Conservation (phyloP, 2,329 filamentous ascomycete genomes). For the Clonostachys byssicola region DNA sequence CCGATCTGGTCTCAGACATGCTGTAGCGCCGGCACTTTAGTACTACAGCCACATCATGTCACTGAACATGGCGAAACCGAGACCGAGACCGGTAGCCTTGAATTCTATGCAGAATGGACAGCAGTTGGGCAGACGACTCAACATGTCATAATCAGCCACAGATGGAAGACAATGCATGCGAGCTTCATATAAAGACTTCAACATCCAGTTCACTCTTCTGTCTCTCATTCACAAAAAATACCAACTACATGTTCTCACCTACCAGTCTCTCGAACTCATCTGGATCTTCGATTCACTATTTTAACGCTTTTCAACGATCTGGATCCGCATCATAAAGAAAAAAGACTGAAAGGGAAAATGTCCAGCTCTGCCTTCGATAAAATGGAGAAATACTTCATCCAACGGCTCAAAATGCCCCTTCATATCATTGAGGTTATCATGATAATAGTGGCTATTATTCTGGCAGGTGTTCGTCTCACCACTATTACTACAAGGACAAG, state of each 20-base stretch:
- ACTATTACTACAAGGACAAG: neutral
- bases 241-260: neutral
- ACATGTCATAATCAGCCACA: neutral
- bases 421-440: neutral
- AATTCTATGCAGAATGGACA: too few species aligned
- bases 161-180: neutral
- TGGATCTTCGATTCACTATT: neutral
- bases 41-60: neutral
- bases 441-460: neutral
- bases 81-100: neutral
- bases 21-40: neutral
- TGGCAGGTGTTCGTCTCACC: neutral
- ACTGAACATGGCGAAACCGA: neutral
- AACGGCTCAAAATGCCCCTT: neutral
- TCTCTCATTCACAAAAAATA: neutral
- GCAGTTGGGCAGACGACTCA: too few species aligned
- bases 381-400: neutral
- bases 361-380: neutral
- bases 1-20: neutral
- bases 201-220: conserved; percentile 19
- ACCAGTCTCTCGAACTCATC: neutral
- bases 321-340: neutral
- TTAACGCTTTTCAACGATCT: neutral
- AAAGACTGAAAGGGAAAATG: neutral
- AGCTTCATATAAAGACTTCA: neutral